Evolutionary conservation across 2,329 filamentous ascomycete species (phyloP).

Genomic region (Xenosphaeropsis pyriputrescens): DNA sequence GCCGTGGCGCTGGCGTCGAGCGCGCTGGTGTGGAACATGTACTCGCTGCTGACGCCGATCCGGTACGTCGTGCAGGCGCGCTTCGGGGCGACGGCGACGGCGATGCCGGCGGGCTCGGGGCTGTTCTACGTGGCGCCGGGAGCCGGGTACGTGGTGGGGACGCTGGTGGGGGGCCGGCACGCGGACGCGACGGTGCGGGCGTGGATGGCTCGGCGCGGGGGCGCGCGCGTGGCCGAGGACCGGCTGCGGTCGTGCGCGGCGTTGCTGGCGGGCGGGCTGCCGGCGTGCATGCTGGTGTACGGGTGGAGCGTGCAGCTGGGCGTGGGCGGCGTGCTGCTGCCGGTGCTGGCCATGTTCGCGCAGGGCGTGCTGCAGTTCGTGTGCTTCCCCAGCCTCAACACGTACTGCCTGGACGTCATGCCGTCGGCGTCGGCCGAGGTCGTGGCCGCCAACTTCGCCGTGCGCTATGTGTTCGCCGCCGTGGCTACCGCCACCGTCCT

Average conservation of each 20-base stretch:
- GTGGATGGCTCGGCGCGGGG: constrained; percentile 45
- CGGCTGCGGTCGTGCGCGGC: constrained; percentile 42
- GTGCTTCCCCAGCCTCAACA: constrained; percentile 63
- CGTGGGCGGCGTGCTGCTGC: constrained; percentile 39
- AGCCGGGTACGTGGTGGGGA: constrained; percentile 52
- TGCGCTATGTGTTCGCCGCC: constrained; percentile 63
- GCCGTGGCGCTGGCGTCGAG: constrained; percentile 44
- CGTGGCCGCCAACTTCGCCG: constrained; percentile 66
- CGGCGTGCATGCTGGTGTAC: constrained; percentile 51
- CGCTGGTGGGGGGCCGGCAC: constrained; percentile 57
- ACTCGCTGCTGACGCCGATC: constrained; percentile 52
- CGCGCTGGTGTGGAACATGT: constrained; percentile 63
- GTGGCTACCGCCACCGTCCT: constrained; percentile 56
- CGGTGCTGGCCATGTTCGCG: constrained; percentile 59
- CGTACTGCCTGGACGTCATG: constrained; percentile 76
- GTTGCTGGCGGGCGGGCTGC: constrained; percentile 42
- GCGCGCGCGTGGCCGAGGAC: constrained; percentile 52
- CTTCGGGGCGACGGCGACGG: constrained; percentile 50
- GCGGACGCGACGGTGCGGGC: constrained; percentile 51
- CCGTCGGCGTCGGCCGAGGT: constrained; percentile 56
- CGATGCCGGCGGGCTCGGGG: constrained; percentile 51
- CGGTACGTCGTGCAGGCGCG: constrained; percentile 63
- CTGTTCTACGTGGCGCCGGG: constrained; percentile 66
- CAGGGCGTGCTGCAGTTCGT: constrained; percentile 64
- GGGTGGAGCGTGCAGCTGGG: constrained; percentile 41